Evolutionary conservation across 768 basidiomycete species (phyloP).

Genomic region (Boletellus emodensis): DNA sequence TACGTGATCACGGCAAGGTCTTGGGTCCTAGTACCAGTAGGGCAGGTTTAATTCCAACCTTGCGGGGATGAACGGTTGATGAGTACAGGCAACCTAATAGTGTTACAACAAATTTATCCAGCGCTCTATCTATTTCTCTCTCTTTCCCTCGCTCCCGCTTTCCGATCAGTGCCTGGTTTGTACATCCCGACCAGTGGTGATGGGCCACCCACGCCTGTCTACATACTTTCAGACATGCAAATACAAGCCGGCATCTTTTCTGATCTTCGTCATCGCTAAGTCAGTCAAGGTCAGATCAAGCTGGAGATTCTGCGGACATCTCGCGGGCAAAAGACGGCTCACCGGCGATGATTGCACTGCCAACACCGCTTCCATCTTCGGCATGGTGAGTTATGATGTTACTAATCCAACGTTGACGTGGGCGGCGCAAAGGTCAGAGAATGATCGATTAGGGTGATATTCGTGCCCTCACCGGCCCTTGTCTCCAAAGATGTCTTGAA

Average conservation of each 20-base stretch:
- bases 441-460: background rate
- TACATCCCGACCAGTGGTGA: background rate
- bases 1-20: no score
- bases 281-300: slow-evolving; percentile 1
- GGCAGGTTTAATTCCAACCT: background rate
- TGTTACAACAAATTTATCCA: background rate
- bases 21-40: no score
- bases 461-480: slow-evolving; percentile 70
- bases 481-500: slow-evolving; percentile 94
- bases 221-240: slow-evolving; percentile 38
- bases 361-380: slow-evolving; percentile 76
- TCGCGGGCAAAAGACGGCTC: slow-evolving; percentile 19
- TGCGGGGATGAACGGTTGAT: background rate
- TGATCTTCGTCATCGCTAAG: slow-evolving; percentile 83
- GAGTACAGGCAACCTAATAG: background rate
- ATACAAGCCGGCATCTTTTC: slow-evolving; percentile 65
- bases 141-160: background rate
- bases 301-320: background rate
- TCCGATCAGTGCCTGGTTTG: background rate
- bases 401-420: slow-evolving; percentile 34
- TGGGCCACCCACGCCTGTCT: background rate
- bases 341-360: slow-evolving; percentile 94
- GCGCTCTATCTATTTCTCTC: background rate
- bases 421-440: background rate
- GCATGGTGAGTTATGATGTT: slow-evolving; percentile 35